phyloP scores from a whole-genome alignment of 1,284 basidiomycete genomes.

The Erythrobasidium hasegawianum region DNA sequence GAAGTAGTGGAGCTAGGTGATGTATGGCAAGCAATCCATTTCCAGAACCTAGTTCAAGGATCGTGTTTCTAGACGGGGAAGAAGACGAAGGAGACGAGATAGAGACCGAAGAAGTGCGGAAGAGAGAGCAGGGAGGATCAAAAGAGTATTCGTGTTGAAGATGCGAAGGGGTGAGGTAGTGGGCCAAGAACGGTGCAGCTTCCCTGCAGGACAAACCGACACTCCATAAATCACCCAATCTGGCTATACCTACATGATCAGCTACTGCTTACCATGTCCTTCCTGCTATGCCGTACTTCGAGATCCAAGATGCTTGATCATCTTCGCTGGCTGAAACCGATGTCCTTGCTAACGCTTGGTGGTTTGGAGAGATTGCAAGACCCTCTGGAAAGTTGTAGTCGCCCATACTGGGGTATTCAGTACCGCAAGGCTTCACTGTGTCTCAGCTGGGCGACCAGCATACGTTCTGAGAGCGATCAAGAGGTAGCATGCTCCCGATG shows the following conservation, averaged over 20 bases:
- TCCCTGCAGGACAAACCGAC: constrained; percentile 8
- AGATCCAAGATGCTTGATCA: constrained; percentile 16
- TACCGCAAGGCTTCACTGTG: too few species aligned
- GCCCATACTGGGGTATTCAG: too few species aligned
- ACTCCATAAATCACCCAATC: too few species aligned
- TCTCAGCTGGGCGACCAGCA: too few species aligned
- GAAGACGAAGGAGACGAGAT: too few species aligned
- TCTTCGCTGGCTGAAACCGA: background rate
- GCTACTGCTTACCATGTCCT: constrained; percentile 26
- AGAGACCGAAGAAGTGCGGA: background rate
- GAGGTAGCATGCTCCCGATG: too few species aligned
- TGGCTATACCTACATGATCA: too few species aligned
- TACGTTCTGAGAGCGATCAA: too few species aligned
- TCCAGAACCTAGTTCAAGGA: constrained; percentile 28
- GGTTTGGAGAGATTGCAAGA: constrained; percentile 5
- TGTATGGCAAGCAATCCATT: constrained; percentile 24
- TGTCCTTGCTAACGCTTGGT: too few species aligned
- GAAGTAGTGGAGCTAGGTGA: constrained; percentile 11
- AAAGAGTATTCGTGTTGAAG: background rate
- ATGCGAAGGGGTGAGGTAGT: constrained; percentile 17
- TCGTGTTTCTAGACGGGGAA: background rate
- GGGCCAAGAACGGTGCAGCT: constrained; percentile 24
- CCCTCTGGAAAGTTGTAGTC: constrained; percentile 17
- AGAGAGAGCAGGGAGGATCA: constrained; percentile 22
- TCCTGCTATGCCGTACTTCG: constrained; percentile 29